Conservation (phyloP, 495 filamentous ascomycete genomes). For the Poronia punctata region DNA sequence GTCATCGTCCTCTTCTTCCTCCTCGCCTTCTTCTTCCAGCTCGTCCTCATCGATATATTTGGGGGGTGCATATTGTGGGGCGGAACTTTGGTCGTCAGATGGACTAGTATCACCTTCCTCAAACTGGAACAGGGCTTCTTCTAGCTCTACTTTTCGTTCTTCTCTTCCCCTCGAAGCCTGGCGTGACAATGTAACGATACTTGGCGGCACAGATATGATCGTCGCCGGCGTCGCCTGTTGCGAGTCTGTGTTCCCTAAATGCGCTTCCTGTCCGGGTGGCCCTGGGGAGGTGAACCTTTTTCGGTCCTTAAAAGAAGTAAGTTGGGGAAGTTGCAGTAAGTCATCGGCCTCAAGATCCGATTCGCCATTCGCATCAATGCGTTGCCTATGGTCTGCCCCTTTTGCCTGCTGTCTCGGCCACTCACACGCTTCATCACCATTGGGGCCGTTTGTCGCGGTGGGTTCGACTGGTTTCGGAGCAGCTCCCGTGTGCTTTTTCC, state of each 20-base stretch:
- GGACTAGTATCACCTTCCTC: slow-evolving; percentile 26
- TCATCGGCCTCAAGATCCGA: slow-evolving; percentile 15
- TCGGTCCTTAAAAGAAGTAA: slow-evolving; percentile 22
- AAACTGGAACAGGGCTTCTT: too few relatives aligned
- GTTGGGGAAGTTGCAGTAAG: slow-evolving; percentile 18
- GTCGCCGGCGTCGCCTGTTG: not conserved
- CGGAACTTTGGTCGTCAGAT: slow-evolving; percentile 15
- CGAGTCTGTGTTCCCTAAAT: not conserved
- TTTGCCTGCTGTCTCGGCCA: not conserved
- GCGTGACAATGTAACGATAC: not conserved
- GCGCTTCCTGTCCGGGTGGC: slow-evolving; percentile 6
- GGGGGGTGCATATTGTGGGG: not conserved
- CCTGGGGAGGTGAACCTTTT: slow-evolving; percentile 17
- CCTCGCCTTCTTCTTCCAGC: slow-evolving; percentile 17
- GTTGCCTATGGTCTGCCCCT: slow-evolving; percentile 8
- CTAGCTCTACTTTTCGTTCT: too few relatives aligned
- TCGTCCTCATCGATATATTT: slow-evolving; percentile 24
- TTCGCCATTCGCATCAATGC: slow-evolving; percentile 6
- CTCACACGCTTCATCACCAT: slow-evolving; percentile 6
- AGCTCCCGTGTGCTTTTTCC: slow-evolving; percentile 8
- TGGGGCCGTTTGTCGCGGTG: slow-evolving; percentile 11
- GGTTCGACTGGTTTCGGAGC: slow-evolving; percentile 9
- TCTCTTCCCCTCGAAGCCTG: not conserved
- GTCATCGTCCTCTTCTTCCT: slow-evolving; percentile 13
- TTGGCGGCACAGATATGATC: not conserved